Conservation (phyloP, 2,329 filamentous ascomycete species). For the Hypoxylon sp. region DNA sequence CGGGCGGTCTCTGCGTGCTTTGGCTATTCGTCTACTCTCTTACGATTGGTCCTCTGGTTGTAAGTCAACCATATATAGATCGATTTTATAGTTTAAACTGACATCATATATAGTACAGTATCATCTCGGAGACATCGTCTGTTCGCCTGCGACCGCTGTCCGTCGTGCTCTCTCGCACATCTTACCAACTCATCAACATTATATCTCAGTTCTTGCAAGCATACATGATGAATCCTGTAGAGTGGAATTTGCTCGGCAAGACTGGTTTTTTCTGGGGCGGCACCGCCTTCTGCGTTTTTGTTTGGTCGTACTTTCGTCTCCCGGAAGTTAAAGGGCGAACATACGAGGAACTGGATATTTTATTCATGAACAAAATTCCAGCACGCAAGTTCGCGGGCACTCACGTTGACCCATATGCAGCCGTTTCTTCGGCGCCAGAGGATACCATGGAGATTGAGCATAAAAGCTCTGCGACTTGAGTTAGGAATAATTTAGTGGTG, state of each 20-base stretch:
- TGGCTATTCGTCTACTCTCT: slow-evolving; percentile 63
- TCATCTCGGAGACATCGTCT: slow-evolving; percentile 65
- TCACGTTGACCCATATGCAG: slow-evolving; percentile 54
- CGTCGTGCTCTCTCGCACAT: slow-evolving; percentile 61
- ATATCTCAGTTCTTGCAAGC: slow-evolving; percentile 59
- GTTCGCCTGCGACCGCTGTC: slow-evolving; percentile 63
- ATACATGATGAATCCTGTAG: slow-evolving; percentile 58
- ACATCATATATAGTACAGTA: slow-evolving; percentile 56
- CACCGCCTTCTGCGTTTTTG: slow-evolving; percentile 61
- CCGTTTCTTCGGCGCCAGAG: slow-evolving; percentile 8
- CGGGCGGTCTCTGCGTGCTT: slow-evolving; percentile 61
- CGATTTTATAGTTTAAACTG: slow-evolving; percentile 13
- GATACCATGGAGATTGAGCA: slow-evolving; percentile 37
- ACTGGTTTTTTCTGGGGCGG: slow-evolving; percentile 62
- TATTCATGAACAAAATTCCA: slow-evolving; percentile 63
- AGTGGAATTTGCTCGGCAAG: slow-evolving; percentile 60
- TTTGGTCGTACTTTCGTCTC: slow-evolving; percentile 67
- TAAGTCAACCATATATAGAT: slow-evolving; percentile 50
- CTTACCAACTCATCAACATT: slow-evolving; percentile 63
- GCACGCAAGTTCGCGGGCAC: slow-evolving; percentile 59
- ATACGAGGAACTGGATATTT: slow-evolving; percentile 67
- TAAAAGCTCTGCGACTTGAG: slow-evolving; percentile 29
- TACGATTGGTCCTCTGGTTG: slow-evolving; percentile 63
- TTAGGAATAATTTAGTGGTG: background rate
- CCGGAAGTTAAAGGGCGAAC: slow-evolving; percentile 67